Percentiles rank a stretch among this genome's conserved stretches.
phyloP scores from a whole-genome alignment of 2,329 filamentous ascomycete species.

The Sporothrix pallida region DNA sequence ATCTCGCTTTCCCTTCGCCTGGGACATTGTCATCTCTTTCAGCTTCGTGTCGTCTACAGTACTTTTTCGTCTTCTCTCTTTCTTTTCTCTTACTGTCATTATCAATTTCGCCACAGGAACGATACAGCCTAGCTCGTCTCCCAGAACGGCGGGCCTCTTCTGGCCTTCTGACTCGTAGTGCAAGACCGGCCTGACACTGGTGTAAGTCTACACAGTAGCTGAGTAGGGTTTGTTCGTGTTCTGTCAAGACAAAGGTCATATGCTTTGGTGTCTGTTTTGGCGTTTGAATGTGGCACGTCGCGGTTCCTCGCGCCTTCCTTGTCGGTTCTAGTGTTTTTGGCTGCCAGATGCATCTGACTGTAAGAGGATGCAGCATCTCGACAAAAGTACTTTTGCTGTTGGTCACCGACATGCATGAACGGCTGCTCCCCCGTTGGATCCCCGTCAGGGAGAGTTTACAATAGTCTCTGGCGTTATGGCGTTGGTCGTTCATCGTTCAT shows the following conservation, averaged over 20 bases:
- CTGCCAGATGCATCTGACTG: not conserved
- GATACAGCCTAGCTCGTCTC: slow-evolving; percentile 5
- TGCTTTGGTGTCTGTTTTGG: not conserved
- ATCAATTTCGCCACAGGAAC: not conserved
- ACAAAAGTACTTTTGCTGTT: too few relatives aligned
- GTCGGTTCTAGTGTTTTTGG: slow-evolving; percentile 16
- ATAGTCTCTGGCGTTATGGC: not conserved
- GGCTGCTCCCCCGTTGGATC: not conserved
- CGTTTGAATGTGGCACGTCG: not conserved
- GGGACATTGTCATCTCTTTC: not conserved
- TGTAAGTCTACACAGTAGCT: not conserved
- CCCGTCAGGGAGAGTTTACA: too few relatives aligned
- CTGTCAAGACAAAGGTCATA: not conserved
- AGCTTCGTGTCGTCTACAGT: not conserved
- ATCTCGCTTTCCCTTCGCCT: too few relatives aligned
- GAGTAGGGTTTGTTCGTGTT: not conserved
- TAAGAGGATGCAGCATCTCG: not conserved
- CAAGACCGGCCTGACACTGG: not conserved
- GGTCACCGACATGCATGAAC: slow-evolving; percentile 4
- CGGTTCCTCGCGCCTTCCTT: slow-evolving; percentile 25
- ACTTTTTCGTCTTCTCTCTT: not conserved
- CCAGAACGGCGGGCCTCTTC: not conserved
- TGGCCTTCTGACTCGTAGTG: slow-evolving; percentile 3
- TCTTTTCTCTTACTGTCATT: not conserved
- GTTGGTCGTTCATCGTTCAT: not conserved